These are phyloP conservation scores for Leccinum boreale DNA, from an alignment of 768 basidiomycete species.

Conservation along the genomic window DNA sequence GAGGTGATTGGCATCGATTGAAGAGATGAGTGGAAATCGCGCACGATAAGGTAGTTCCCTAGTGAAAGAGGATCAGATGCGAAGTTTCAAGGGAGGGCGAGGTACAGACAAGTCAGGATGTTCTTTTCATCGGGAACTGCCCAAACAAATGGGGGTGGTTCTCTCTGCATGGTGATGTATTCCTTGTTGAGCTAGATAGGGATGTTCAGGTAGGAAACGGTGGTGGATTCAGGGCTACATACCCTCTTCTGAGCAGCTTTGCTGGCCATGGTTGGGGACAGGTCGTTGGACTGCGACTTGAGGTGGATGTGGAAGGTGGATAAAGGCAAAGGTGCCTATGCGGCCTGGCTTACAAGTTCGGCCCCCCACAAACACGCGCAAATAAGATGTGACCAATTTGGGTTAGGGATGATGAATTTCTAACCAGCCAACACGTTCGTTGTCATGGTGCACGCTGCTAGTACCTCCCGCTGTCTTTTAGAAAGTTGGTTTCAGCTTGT, in stretches of 20 bases:
- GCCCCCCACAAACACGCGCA: constrained; percentile 26
- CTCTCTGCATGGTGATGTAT: constrained; percentile 86
- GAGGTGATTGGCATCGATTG: constrained; percentile 6
- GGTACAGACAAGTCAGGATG: constrained; percentile 81
- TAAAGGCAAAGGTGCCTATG: constrained; percentile 21
- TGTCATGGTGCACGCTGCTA: constrained; percentile 7
- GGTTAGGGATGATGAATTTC: constrained; percentile 21
- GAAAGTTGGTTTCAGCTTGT: not conserved
- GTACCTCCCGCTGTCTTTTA: not conserved
- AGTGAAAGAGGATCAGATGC: constrained; percentile 10
- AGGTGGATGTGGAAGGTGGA: constrained; percentile 22
- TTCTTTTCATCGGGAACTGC: constrained; percentile 97
- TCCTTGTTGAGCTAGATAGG: constrained; percentile 72
- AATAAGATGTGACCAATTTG: constrained; percentile 11
- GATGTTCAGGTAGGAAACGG: not conserved
- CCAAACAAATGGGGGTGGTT: constrained; percentile 95
- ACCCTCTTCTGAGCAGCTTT: constrained; percentile 88
- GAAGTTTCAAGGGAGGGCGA: constrained; percentile 2
- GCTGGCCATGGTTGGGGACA: constrained; percentile 57
- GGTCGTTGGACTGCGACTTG: not conserved
- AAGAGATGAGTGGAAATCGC: constrained; percentile 20
- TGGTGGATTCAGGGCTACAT: constrained; percentile 21
- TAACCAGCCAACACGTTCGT: not conserved
- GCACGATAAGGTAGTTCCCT: constrained; percentile 96
- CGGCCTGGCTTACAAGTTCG: constrained; percentile 18